Evolutionary conservation across 257 asterid genomes (phyloP).

Genomic region (Scutellaria minor): DNA sequence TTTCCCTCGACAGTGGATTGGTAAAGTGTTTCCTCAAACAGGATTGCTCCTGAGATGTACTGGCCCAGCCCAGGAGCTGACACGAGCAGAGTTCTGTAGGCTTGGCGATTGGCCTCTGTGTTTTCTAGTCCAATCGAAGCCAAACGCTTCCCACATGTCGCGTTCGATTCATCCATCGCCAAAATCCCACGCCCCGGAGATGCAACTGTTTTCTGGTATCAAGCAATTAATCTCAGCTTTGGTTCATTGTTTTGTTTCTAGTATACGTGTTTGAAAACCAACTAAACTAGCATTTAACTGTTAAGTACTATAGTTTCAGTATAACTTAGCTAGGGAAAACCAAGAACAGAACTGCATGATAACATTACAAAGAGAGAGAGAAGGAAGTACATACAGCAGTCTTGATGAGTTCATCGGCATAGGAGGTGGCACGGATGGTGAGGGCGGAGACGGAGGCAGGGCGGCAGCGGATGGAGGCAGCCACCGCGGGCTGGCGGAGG

Average conservation of each 20-base stretch:
- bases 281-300: too few relatives aligned
- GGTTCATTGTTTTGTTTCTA: too few relatives aligned
- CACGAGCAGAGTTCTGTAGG: slow-evolving; percentile 69
- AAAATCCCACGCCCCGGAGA: slow-evolving; percentile 81
- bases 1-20: slow-evolving; percentile 74
- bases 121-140: slow-evolving; percentile 75
- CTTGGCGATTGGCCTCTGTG: slow-evolving; percentile 78
- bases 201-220: slow-evolving; percentile 62
- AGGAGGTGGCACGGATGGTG: slow-evolving; percentile 40
- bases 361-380: slow-evolving; percentile 21
- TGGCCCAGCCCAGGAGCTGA: slow-evolving; percentile 67
- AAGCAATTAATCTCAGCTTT: background rate
- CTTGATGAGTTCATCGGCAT: slow-evolving; percentile 43
- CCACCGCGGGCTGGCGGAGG: slow-evolving; percentile 36
- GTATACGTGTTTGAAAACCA: too few relatives aligned
- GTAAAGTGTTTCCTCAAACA: slow-evolving; percentile 73
- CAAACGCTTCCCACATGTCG: slow-evolving; percentile 77
- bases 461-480: slow-evolving; percentile 38
- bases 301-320: background rate
- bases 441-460: slow-evolving; percentile 35
- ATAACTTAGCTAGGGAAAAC: background rate
- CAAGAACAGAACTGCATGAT: background rate
- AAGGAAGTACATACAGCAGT: slow-evolving; percentile 34
- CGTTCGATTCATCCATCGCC: slow-evolving; percentile 82
- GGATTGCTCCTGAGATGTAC: slow-evolving; percentile 71